These are phyloP conservation scores for Wickerhamiella brachini DNA, from an alignment of 805 yeast genomes.

Conservation along the genomic window DNA sequence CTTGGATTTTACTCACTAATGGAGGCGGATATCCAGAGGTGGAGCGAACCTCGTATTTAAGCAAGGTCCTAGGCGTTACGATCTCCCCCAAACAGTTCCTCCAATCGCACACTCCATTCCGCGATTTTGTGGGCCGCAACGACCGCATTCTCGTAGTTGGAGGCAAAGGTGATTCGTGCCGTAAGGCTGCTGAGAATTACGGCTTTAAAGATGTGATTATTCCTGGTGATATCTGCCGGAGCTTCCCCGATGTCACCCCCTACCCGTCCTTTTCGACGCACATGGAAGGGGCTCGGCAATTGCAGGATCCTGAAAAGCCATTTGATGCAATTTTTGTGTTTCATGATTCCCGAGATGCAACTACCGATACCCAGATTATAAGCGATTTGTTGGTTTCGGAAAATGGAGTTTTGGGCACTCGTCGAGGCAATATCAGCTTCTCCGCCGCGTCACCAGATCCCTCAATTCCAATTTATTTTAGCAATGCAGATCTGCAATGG, in stretches of 20 bases:
- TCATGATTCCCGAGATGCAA: slow-evolving; percentile 74
- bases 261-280: slow-evolving; percentile 68
- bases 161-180: slow-evolving; percentile 74
- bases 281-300: slow-evolving; percentile 38
- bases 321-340: slow-evolving; percentile 79
- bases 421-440: slow-evolving; percentile 13
- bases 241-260: slow-evolving; percentile 80
- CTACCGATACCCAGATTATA: slow-evolving; percentile 82
- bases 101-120: slow-evolving; percentile 93
- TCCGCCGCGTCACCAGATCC: slow-evolving; percentile 49
- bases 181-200: slow-evolving; percentile 68
- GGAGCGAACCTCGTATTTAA: slow-evolving; percentile 58
- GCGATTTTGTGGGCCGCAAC: slow-evolving; percentile 53
- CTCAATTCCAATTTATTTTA: slow-evolving; percentile 74
- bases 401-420: slow-evolving; percentile 76
- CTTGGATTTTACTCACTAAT: slow-evolving; percentile 75
- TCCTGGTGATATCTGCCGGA: slow-evolving; percentile 68
- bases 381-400: slow-evolving; percentile 65
- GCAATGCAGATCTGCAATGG: slow-evolving; percentile 89
- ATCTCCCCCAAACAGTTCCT: slow-evolving; percentile 69
- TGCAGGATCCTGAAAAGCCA: slow-evolving; percentile 44
- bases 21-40: slow-evolving; percentile 84
- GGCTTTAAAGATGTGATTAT: slow-evolving; percentile 75
- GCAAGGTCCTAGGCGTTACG: slow-evolving; percentile 42
- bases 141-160: slow-evolving; percentile 76